Conservation (phyloP, 139 green algal species). For the Chlorella sp. region DNA sequence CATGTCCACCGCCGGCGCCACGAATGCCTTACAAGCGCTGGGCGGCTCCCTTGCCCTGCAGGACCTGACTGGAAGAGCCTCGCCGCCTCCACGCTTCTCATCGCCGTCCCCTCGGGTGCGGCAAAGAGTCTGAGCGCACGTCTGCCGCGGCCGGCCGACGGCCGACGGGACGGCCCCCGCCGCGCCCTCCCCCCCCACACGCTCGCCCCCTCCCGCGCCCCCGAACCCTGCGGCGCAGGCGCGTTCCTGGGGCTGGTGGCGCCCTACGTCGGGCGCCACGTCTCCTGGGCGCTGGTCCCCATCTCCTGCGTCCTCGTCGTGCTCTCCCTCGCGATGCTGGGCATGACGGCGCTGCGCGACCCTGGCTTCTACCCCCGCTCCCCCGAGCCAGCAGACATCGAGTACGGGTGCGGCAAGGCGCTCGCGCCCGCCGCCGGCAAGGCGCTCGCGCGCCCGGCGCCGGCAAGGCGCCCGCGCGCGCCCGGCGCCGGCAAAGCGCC, state of each 20-base stretch:
- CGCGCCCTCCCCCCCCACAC: background rate
- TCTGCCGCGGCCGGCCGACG: too few species aligned
- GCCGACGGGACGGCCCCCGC: too few species aligned
- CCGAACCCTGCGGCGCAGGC: conserved; percentile 34
- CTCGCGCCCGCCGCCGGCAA: background rate
- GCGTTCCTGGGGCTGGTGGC: conserved; percentile 74
- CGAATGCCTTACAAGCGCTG: background rate
- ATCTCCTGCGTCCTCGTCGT: conserved; percentile 30
- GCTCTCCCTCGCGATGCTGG: conserved; percentile 61
- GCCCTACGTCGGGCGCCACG: conserved; percentile 50
- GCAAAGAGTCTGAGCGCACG: background rate
- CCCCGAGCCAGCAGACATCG: conserved; percentile 59
- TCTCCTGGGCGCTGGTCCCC: conserved; percentile 38
- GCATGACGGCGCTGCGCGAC: conserved; percentile 81
- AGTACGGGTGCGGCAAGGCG: conserved; percentile 60
- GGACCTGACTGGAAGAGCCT: conserved; percentile 82
- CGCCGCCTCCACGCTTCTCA: conserved; percentile 58
- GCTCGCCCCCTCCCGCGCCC: too few species aligned
- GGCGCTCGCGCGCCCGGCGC: conserved; percentile 7
- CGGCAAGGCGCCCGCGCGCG: background rate
- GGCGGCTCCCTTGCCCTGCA: background rate
- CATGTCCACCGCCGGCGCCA: background rate
- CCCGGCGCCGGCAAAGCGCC: too few species aligned
- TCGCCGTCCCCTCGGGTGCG: conserved; percentile 60
- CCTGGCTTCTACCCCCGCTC: conserved; percentile 90